Evolutionary conservation across 2,329 filamentous ascomycete genomes (phyloP).

Genomic region (Chrysosporium keratinophilum): DNA sequence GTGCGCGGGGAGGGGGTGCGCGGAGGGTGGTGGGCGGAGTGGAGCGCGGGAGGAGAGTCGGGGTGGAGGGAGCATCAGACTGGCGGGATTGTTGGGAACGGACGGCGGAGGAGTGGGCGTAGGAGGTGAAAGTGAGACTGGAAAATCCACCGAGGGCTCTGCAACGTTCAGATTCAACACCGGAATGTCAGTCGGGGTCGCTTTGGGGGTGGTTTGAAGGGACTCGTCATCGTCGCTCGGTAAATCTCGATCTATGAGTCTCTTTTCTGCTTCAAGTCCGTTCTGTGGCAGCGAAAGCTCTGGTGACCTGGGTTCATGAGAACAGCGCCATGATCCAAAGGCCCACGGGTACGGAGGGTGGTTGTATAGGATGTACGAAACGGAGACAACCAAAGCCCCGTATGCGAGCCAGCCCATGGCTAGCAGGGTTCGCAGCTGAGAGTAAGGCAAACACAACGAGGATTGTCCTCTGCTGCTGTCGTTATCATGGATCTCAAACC

Average conservation of each 20-base stretch:
- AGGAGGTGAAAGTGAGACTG: conserved; percentile 16
- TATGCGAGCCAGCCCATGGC: conserved; percentile 36
- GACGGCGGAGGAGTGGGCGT: no score
- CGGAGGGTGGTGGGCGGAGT: no score
- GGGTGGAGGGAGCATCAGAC: conserved; percentile 20
- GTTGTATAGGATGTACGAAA: conserved; percentile 33
- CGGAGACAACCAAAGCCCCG: conserved; percentile 30
- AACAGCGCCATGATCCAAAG: conserved; percentile 11
- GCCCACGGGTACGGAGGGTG: conserved; percentile 30
- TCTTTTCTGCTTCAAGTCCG: neutral
- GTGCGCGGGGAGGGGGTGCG: conserved; percentile 36
- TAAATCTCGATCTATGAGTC: neutral
- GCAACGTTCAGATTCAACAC: conserved; percentile 24
- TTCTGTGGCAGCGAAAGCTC: neutral
- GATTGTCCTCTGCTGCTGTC: no score
- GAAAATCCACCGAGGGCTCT: conserved; percentile 9
- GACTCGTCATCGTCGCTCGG: conserved; percentile 18
- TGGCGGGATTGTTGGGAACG: no score
- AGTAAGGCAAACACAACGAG: no score
- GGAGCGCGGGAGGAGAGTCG: no score
- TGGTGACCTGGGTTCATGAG: neutral
- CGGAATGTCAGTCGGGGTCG: conserved; percentile 26
- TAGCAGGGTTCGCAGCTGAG: neutral
- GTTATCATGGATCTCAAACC: no score
- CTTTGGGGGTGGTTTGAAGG: conserved; percentile 31